Percentiles rank a stretch among this genome's conserved stretches.
Conservation (phyloP, 192 early-diverging fungal genomes). For the Backusella tarrabulga region DNA sequence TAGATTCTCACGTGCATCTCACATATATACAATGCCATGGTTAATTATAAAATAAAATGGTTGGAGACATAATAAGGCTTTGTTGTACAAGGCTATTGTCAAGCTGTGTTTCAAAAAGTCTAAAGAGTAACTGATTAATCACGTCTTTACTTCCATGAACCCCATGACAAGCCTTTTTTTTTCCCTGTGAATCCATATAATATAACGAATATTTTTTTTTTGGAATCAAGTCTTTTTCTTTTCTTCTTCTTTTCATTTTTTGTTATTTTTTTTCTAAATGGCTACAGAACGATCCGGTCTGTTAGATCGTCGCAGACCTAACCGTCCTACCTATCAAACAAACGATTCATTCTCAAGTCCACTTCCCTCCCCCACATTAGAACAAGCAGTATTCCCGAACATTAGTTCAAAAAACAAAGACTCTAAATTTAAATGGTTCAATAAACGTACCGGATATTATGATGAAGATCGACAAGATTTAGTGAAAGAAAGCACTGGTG, state of each 20-base stretch:
- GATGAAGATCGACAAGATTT: conserved; percentile 50
- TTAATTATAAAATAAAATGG: conserved; percentile 2
- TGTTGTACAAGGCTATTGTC: conserved; percentile 7
- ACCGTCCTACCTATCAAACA: conserved; percentile 2
- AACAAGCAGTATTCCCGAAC: conserved; percentile 1
- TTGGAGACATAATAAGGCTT: not conserved
- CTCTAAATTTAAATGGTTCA: conserved; percentile 17
- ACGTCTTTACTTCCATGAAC: not conserved
- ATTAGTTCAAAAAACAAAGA: not conserved
- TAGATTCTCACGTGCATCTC: not conserved
- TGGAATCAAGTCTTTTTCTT: not conserved
- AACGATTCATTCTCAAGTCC: not conserved
- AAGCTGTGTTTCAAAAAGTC: conserved; percentile 14
- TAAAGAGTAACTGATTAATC: not conserved
- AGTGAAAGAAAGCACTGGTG: conserved; percentile 51
- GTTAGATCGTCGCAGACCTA: conserved; percentile 13
- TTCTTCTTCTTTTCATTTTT: not conserved
- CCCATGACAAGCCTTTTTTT: not conserved
- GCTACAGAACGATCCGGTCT: conserved; percentile 8
- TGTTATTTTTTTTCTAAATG: not conserved
- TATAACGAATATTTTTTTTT: not conserved
- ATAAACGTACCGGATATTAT: conserved; percentile 40
- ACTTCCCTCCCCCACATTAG: not conserved
- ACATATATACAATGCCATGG: not conserved
- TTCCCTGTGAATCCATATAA: conserved; percentile 2